Base-by-base conservation (phyloP, 1,139 yeast species). In the Yamadazyma sp. region DNA sequence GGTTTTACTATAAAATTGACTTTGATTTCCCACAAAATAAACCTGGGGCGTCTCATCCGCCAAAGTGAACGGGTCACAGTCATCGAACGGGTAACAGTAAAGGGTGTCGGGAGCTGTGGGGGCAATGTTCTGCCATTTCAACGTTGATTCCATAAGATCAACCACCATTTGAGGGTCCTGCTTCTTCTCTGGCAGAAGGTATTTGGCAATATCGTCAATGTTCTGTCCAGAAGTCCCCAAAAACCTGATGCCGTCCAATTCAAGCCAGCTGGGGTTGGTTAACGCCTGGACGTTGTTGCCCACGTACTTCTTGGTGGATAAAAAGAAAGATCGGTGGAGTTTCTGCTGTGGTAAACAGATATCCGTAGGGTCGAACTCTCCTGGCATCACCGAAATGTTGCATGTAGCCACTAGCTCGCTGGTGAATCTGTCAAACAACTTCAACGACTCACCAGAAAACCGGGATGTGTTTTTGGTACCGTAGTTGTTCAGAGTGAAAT, bases 101-200 rank as follows among this genome's bases (percentile, higher is more conserved):
- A 92, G 65, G 0, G 99, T 94, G 55, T 92, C 98, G 0, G 99
- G 99, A 1, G 96, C 95, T 0, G 98, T 89, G 2, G 98, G 98
- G 0, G 88, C 83, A 28, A 87, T 69, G 52, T 87, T 87, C 50
- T 88, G 92, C 96, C 97, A 92, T 39, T 70, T 65, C 30, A 94
- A 59, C 1, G 87, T 83, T 6, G 81, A 73, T 49, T 82, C 85
- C 69, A 89, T 74, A 49, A 88, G 66, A 17, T 75, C 72, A 12
- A 80, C 33, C 20, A 49, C 44, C 12, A 62, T 57, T 11, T 65
- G 62, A 5, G 62, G 62, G 20, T 49, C 54, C 1, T 49, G 43
- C 3, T 49, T 38, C 9, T 46, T 38, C 10, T 51, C 50, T 5
- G 50, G 39, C 8, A 70, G 58, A 39, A 77, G 50, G 48, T 92